Evolutionary conservation across 148 eudicot species (phyloP), one percentile per base, ranked within the genome.

Genomic region (Chenopodium formosanum): DNA sequence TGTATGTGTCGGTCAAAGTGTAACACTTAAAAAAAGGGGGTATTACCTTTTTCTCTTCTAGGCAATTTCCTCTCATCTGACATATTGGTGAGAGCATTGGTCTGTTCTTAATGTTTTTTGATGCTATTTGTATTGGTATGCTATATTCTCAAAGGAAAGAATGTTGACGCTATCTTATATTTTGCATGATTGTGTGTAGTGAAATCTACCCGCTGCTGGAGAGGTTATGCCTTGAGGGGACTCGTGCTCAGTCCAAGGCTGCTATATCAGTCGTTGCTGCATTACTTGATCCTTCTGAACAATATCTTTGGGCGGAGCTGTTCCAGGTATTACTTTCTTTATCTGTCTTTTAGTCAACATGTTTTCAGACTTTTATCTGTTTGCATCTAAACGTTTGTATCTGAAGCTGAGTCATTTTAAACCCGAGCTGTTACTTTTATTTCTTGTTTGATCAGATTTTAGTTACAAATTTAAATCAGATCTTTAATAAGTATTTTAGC

Each of bases 181-280:
- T 88, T 52, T 80, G 31, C 63, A 7, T 88, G 80, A 65, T 60
- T 80, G 32, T 68, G 8, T 89, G 77, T 70, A 96, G 99, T 87
- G 94, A 92, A 82, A 77, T 96, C 80, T 94, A 94, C 85, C 90
- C 95, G 40, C 82, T 82, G 74, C 81, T 96, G 89, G 92, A 94
- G 91, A 87, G 86, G 85, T 80, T 91, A 63, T 94, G 97, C 84
- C 83, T 96, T 77, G 90, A 91, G 74, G 99, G 99, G 85, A 91
- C 92, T 83, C 97, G 95, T 79, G 83, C 85, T 64, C 89, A 92
- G 87, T 83, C 97, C 78, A 96, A 96, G 89, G 88, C 86, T 79
- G 99, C 98, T 81, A 82, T 96, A 56, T 88, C 92, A 82, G 93
- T 89, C 67, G 87, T 94, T 75, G 82, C 91, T 70, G 89, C 88